Evolutionary conservation across 2,329 filamentous ascomycete genomes (phyloP), one percentile per base, ranked within the genome.

Genomic region (Talaromyces atroroseus): DNA sequence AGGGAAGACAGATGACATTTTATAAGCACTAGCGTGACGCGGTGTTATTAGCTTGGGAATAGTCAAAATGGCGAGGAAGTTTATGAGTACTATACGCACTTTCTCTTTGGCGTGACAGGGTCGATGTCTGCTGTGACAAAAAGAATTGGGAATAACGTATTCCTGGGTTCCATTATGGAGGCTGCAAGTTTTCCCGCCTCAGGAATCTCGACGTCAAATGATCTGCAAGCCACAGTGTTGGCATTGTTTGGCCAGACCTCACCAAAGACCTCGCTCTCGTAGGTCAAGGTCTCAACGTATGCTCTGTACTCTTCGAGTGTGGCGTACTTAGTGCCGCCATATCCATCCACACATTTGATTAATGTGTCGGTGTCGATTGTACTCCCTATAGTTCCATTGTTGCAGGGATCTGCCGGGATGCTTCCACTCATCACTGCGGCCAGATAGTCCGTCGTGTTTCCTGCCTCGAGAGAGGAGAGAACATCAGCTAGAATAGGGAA

Each of bases 81-180:
- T 20, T 36, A 36, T 36, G 16, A 5, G 32, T 14, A 14, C 5
- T 23, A 44, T 21, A 44, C 40, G 7, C 60, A 69, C 68, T 63
- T 71, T 20, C 61, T 58, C 49, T 85, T 66, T 2, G 82, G 82
- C 0, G 82, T 85, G 0, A 86, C 80, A 0, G 84, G 83, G 56
- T 86, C 83, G 14, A 79, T 73, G 0, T 77, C 80, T 62, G 81
- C 84, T 36, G 78, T 79, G 12, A 84, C 69, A 63, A 83, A 81
- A 6, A 86, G 72, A 32, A 86, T 71, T 0, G 83, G 83, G 60
- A 81, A 76, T 5, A 75, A 66, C 1, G 70, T 70, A n/a, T 64
- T 61, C 26, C 65, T 50, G 4, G 48, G 6, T 11, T 38, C 66
- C 44, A 64, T 66, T 44, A 63, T 63, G 20, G 67, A 66, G 6